Conservation (phyloP, 306 rosid species). For the Mimosa pudica region DNA sequence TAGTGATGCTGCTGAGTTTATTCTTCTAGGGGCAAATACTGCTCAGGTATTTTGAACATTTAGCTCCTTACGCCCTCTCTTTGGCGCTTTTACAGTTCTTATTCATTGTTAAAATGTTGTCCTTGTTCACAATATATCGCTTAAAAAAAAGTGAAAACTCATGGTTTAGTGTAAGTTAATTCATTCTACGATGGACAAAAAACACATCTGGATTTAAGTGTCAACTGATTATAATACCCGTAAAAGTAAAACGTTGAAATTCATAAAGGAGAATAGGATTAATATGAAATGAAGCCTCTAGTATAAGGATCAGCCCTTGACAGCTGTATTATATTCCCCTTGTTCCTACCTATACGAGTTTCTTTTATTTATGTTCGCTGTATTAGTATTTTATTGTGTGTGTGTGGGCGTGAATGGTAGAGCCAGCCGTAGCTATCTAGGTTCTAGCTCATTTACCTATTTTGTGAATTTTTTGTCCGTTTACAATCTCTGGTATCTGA, state of each 20-base stretch:
- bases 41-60: conserved; percentile 68
- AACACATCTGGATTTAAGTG: neutral
- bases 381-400: too few species aligned
- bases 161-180: neutral
- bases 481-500: too few species aligned
- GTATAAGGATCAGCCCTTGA: neutral
- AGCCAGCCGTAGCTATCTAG: neutral
- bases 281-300: neutral
- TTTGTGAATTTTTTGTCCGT: neutral
- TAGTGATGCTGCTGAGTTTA: conserved; percentile 90
- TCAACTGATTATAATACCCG: neutral
- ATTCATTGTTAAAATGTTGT: conserved; percentile 11
- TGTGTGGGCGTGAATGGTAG: neutral
- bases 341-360: too few species aligned
- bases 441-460: neutral
- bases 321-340: neutral
- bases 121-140: neutral
- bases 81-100: neutral
- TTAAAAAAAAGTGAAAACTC: neutral
- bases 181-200: neutral
- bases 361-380: neutral
- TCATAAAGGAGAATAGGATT: neutral
- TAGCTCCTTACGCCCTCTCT: neutral
- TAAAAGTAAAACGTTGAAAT: neutral
- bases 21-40: conserved; percentile 91